Conservation (phyloP, 345 rosid species). For the Euphorbia pulcherrima region DNA sequence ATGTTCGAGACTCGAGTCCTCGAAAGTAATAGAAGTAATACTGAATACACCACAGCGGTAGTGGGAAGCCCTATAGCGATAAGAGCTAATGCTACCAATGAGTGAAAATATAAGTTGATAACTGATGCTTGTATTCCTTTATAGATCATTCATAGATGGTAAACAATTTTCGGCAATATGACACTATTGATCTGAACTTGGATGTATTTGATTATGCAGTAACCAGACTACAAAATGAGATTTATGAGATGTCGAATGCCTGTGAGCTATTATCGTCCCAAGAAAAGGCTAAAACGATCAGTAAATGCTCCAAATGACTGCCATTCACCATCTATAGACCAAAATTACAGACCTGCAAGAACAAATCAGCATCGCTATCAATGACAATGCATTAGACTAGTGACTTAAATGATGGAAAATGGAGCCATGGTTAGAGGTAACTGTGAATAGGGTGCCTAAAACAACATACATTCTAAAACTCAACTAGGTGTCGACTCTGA, state of each 20-base stretch:
- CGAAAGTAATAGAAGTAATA: no score
- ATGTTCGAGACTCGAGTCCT: no score
- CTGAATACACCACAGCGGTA: not conserved
- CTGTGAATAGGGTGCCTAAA: not conserved
- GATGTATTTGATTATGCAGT: slow-evolving; percentile 4
- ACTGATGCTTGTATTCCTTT: not conserved
- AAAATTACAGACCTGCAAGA: slow-evolving; percentile 6
- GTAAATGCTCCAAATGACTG: not conserved
- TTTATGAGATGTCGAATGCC: not conserved
- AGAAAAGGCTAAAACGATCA: not conserved
- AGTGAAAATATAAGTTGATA: not conserved
- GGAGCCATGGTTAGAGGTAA: no score
- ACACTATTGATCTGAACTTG: not conserved
- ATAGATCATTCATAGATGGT: slow-evolving; percentile 3
- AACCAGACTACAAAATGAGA: not conserved
- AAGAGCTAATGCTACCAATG: not conserved
- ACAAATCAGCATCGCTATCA: not conserved
- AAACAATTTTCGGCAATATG: slow-evolving; percentile 4
- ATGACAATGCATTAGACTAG: not conserved
- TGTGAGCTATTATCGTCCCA: not conserved
- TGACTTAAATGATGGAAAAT: not conserved
- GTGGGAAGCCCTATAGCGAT: not conserved
- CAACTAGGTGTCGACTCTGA: slow-evolving; percentile 51
- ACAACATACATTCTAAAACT: slow-evolving; percentile 11
- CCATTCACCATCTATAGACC: slow-evolving; percentile 1